Base-by-base conservation (phyloP, 768 basidiomycete genomes). In the Agaricus subrufescens region DNA sequence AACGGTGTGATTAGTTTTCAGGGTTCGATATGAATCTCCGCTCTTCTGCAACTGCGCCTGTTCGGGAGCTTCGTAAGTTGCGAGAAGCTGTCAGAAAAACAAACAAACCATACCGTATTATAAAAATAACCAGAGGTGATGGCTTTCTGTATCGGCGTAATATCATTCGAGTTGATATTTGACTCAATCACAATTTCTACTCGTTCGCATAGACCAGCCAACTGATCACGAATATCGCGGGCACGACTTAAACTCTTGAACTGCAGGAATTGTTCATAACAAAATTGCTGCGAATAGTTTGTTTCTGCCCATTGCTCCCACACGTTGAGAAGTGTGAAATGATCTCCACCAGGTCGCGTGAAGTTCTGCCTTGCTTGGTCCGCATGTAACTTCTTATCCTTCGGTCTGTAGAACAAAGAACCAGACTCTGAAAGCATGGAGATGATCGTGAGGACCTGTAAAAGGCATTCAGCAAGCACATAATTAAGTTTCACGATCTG, bases 271-370 rank as follows among this genome's bases (percentile, higher is more conserved):
- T 95, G 91, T 66, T 96, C 94, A 67, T 95, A 97, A 65, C 93
- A 95, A 73, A 93, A 97, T 64, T 95, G 92, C 67, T 98, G 93
- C 23, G 93, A 95, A 67, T 94, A 98, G 65, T 94, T 94, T 25
- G 95, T 92, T 60, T 99, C 97, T 19, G 91, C 91, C 97, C 97
- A 99, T 66, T 98, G 95, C 68, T 98, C 95, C 89, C 94, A 98
- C 11, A 98, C 93, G 67, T 98, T 98, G 27, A 99, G 79, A 25
- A 99, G 72, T 5, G 96, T 98, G 67, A 98, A 99, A 73, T 98
- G 97, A 65, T 99, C 97, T 25, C 97, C 97, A 29, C 97, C 96
- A 0, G 91, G 77, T 48, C 93, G 92, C 56, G 95, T 86, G 67
- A 99, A 99, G 68, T 98, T 98, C 70, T 96, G 91, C 55, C 96